These are phyloP conservation scores for Mentha longifolia DNA, from an alignment of 257 asterid species.

Conservation along the genomic window DNA sequence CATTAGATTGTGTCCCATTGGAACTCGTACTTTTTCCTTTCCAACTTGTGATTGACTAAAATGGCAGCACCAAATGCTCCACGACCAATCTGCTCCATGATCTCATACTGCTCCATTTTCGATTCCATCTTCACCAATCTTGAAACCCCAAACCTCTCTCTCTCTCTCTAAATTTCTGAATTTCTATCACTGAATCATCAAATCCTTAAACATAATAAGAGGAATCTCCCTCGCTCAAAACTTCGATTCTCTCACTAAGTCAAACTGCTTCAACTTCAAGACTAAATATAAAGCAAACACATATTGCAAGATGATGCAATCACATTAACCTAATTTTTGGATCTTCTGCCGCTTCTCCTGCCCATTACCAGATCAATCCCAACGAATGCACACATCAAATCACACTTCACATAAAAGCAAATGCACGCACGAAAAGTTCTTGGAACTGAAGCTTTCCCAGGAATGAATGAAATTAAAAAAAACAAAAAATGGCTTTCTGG, in stretches of 20 bases:
- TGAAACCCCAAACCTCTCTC: conserved; percentile 31
- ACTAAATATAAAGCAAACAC: conserved; percentile 3
- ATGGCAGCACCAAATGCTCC: conserved; percentile 99
- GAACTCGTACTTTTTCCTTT: conserved; percentile 71
- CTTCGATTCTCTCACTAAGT: conserved; percentile 26
- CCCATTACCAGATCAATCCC: conserved; percentile 43
- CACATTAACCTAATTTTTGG: conserved; percentile 34
- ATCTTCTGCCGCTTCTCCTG: conserved; percentile 38
- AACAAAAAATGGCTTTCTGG: conserved; percentile 25
- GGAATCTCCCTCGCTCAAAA: conserved; percentile 21
- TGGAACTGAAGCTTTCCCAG: conserved; percentile 29
- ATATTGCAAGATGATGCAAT: conserved; percentile 26
- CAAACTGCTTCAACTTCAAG: conserved; percentile 26
- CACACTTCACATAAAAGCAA: conserved; percentile 13
- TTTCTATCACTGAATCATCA: too few relatives aligned
- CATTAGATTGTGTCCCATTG: background rate
- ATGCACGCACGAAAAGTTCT: conserved; percentile 8
- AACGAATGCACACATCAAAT: conserved; percentile 30
- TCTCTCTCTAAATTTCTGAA: conserved; percentile 19
- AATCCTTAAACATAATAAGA: too few relatives aligned
- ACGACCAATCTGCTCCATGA: conserved; percentile 99
- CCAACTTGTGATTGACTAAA: conserved; percentile 90
- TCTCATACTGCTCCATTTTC: conserved; percentile 96
- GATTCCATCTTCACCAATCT: conserved; percentile 70
- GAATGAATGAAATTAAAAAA: conserved; percentile 19